Conservation (phyloP, 164 flowering plant genomes). For the Kingdonia uniflora region DNA sequence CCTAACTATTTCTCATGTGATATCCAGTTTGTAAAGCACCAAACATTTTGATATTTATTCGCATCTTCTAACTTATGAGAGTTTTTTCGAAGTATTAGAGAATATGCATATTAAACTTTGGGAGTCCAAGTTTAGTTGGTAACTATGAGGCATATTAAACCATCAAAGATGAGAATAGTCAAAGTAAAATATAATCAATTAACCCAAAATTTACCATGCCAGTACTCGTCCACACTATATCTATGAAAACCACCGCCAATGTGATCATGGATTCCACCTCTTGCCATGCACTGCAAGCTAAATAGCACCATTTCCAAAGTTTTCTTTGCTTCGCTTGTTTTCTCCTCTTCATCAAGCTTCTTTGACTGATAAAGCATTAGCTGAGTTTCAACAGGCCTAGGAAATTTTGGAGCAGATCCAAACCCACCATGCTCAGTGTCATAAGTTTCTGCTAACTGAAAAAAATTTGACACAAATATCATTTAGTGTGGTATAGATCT, state of each 20-base stretch:
- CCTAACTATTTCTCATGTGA: too few relatives aligned
- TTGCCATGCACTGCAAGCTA: constrained; percentile 83
- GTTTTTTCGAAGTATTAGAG: too few relatives aligned
- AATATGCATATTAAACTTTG: too few relatives aligned
- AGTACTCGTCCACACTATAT: constrained; percentile 93
- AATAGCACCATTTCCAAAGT: constrained; percentile 43
- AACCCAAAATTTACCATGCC: constrained; percentile 70
- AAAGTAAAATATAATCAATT: too few relatives aligned
- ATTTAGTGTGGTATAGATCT: neutral
- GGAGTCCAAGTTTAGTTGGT: too few relatives aligned
- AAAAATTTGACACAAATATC: neutral
- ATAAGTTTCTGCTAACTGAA: constrained; percentile 54
- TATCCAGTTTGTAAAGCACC: too few relatives aligned
- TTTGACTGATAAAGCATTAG: constrained; percentile 66
- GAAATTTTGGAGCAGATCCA: constrained; percentile 92
- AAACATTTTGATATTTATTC: too few relatives aligned
- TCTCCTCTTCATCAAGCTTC: constrained; percentile 49
- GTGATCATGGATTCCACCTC: constrained; percentile 92
- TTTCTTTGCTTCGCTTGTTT: constrained; percentile 42
- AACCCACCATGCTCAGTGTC: constrained; percentile 76
- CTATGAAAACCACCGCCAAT: constrained; percentile 97
- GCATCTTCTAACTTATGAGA: too few relatives aligned
- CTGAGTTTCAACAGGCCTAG: constrained; percentile 89
- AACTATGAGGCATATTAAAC: too few relatives aligned
- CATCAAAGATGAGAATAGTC: too few relatives aligned